Conservation (phyloP, 768 basidiomycete species). For the Suillus fuscotomentosus region DNA sequence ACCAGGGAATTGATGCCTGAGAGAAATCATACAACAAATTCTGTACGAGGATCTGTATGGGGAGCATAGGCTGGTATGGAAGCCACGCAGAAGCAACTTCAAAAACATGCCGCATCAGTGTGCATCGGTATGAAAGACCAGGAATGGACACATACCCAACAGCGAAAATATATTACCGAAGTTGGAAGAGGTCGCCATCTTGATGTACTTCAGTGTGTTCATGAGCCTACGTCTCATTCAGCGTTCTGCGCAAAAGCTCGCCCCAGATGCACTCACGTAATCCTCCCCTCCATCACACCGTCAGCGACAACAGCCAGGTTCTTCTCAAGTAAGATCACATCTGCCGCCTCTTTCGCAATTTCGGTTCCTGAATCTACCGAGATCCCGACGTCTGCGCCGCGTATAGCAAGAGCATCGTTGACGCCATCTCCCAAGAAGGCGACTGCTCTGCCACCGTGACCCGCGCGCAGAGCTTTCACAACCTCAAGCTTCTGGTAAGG, state of each 20-base stretch:
- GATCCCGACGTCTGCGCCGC: conserved; percentile 32
- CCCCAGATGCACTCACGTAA: conserved; percentile 24
- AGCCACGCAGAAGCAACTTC: conserved; percentile 36
- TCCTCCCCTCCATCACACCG: conserved; percentile 31
- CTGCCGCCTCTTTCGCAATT: conserved; percentile 39
- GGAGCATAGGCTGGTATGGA: conserved; percentile 36
- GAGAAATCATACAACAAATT: conserved; percentile 37
- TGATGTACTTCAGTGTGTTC: conserved; percentile 37
- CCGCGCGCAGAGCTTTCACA: conserved; percentile 28
- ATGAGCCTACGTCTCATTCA: conserved; percentile 28
- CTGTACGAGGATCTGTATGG: conserved; percentile 31
- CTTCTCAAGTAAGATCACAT: conserved; percentile 35
- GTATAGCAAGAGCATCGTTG: conserved; percentile 31
- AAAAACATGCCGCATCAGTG: background rate
- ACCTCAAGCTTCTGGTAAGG: conserved; percentile 33
- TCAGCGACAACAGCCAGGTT: conserved; percentile 32
- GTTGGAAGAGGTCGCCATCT: conserved; percentile 37
- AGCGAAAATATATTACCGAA: conserved; percentile 35
- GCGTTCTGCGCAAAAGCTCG: background rate
- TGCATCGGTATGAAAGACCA: background rate
- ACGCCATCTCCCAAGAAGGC: conserved; percentile 32
- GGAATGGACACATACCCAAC: conserved; percentile 19
- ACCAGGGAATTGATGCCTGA: conserved; percentile 37
- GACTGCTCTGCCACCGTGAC: conserved; percentile 26
- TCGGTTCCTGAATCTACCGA: conserved; percentile 33